Evolutionary conservation across 176 grass and related monocot species (phyloP), one percentile per base, ranked within the genome.

Genomic region (Triticum timopheevii): DNA sequence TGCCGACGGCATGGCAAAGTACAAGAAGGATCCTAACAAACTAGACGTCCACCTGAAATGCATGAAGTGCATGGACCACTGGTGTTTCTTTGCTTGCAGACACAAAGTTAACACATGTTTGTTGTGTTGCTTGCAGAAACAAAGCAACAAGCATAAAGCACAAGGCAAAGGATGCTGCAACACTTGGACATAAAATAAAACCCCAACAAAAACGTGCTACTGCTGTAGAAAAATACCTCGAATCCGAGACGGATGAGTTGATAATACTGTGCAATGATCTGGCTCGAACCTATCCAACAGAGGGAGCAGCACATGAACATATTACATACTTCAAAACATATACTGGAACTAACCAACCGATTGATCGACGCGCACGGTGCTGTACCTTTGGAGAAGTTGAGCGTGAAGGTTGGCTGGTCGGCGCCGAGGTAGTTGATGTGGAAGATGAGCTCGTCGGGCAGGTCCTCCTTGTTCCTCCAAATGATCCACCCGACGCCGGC

Each of bases 231-330:
- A 22, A 69, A 35, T 85, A 95, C 93, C 93, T 95, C 93, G 69
- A 93, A 95, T 22, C 93, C 93, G 2, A 93, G 86, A 44, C 93
- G 86, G 63, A 95, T 95, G 77, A 93, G 91, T 88, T 93, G 93
- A 80, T 95, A 95, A 15, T 95, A 95, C 83, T 95, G 93, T 1
- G 90, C 93, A 58, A 95, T 95, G 58, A 95, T 93, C 88, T 95
- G 93, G 83, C 89, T 95, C 4, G 93, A 91, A 28, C 93, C 90
- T 95, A 7, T 64, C 13, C 31, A 61, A 31, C 30, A 74, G 16
- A 39, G 8, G 38, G 38, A 82, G 10, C 22, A 78, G 4, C 50
- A 54, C 50, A 81, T 6, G 15, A 20, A 25, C 10, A 44, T 11
- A 9, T 10, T 34, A 35, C 61, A 34, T 82, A 54, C 16, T 69